Percentiles rank a stretch among this genome's conserved stretches.
Evolutionary conservation across 768 basidiomycete species (phyloP).

Genomic region (Lactarius indigo): DNA sequence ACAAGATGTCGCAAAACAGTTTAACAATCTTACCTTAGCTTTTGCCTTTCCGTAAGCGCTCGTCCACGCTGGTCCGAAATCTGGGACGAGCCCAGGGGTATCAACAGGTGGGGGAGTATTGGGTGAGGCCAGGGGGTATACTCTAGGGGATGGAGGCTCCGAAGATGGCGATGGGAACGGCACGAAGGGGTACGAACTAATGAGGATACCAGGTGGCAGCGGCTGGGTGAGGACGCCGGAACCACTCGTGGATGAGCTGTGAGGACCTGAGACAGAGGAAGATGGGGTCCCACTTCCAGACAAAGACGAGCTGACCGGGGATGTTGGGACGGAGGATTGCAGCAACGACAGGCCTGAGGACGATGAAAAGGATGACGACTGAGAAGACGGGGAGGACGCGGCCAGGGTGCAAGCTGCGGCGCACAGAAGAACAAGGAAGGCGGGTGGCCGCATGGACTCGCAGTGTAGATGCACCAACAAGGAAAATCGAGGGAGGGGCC

Average conservation of each 20-base stretch:
- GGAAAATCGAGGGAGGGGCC: not conserved
- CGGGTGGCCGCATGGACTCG: not conserved
- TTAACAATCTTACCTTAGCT: constrained; percentile 16
- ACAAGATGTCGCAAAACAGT: not conserved
- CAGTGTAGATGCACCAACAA: not conserved
- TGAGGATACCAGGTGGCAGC: not conserved
- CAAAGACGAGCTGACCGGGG: constrained; percentile 1
- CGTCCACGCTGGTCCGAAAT: constrained; percentile 52
- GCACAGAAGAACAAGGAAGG: not conserved
- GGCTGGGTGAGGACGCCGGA: constrained; percentile 11
- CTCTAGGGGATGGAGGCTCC: constrained; percentile 45
- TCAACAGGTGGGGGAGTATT: constrained; percentile 50
- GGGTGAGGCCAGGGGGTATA: constrained; percentile 55
- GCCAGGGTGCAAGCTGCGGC: not conserved
- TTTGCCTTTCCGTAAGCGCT: constrained; percentile 56
- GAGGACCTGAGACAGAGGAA: constrained; percentile 13
- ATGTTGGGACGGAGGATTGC: not conserved
- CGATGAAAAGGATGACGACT: not conserved
- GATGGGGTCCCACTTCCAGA: constrained; percentile 4
- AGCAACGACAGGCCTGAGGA: too few relatives aligned
- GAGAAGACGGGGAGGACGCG: not conserved
- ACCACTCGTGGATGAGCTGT: not conserved
- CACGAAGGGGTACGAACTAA: not conserved
- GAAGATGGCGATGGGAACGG: constrained; percentile 34
- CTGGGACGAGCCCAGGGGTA: constrained; percentile 40